Conservation (phyloP, 768 basidiomycete genomes). For the Mycena olivaceomarginata region DNA sequence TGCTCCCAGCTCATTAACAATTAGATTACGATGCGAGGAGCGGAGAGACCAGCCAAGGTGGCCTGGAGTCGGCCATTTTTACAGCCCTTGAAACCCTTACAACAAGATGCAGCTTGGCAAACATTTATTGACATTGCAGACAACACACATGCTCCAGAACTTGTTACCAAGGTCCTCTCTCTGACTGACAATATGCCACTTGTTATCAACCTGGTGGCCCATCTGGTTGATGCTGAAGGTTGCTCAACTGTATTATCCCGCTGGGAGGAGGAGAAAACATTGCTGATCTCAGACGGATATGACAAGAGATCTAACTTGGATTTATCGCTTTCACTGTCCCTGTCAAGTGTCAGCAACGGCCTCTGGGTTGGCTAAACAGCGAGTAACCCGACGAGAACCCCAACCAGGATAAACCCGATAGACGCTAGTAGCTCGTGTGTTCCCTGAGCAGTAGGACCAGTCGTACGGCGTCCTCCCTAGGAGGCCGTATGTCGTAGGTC, state of each 20-base stretch:
- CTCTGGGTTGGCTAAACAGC: no score
- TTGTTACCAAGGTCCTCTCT: background rate
- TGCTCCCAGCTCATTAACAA: no score
- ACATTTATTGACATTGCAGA: background rate
- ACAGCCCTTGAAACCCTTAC: background rate
- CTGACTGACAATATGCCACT: background rate
- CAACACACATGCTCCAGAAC: background rate
- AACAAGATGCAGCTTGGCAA: background rate
- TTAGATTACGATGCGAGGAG: background rate
- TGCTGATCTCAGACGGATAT: background rate
- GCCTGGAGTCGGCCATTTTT: background rate
- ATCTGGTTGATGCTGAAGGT: no score
- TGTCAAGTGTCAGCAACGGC: no score
- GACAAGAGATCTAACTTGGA: background rate
- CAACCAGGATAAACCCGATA: no score
- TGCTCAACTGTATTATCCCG: no score
- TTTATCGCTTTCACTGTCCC: background rate
- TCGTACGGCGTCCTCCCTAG: no score
- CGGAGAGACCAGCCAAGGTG: background rate
- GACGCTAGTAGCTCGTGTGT: no score
- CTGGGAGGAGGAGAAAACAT: background rate
- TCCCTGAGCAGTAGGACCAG: no score
- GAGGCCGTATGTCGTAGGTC: no score
- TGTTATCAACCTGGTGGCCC: no score
- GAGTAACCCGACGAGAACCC: no score